Conservation (phyloP, 495 filamentous ascomycete genomes). For the Astrothelium macrocarpum region DNA sequence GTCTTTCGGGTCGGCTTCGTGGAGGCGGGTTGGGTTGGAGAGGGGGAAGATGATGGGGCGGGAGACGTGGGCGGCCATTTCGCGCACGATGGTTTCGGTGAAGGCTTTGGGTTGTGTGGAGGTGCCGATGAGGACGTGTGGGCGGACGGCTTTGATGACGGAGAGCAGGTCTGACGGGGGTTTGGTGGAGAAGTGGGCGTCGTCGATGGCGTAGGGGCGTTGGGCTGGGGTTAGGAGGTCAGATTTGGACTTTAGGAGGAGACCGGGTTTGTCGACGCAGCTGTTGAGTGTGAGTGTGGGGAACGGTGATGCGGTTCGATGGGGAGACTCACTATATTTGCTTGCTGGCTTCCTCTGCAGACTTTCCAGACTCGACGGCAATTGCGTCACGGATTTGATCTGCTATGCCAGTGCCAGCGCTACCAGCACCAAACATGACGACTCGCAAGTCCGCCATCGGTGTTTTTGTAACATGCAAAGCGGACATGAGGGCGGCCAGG, state of each 20-base stretch:
- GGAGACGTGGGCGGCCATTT: slow-evolving; percentile 70
- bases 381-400: slow-evolving; percentile 77
- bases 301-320: background rate
- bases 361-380: slow-evolving; percentile 53
- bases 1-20: slow-evolving; percentile 75
- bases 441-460: slow-evolving; percentile 58
- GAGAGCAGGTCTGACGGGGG: slow-evolving; percentile 49
- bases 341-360: slow-evolving; percentile 63
- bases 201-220: slow-evolving; percentile 53
- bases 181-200: slow-evolving; percentile 52
- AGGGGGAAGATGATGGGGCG: slow-evolving; percentile 76
- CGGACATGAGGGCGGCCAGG: slow-evolving; percentile 68
- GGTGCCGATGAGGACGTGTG: slow-evolving; percentile 74
- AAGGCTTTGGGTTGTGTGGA: slow-evolving; percentile 76
- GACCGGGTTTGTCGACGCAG: slow-evolving; percentile 78
- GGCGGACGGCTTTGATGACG: slow-evolving; percentile 62
- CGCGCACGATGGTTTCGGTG: slow-evolving; percentile 60
- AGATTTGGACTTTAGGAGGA: slow-evolving; percentile 55
- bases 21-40: slow-evolving; percentile 75
- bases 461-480: slow-evolving; percentile 55
- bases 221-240: slow-evolving; percentile 56
- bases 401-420: slow-evolving; percentile 79
- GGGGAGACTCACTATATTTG: slow-evolving; percentile 60
- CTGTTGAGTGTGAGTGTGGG: slow-evolving; percentile 30
- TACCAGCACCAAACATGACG: slow-evolving; percentile 71